A percentile compares a stretch with the other conserved stretches of the same genome.
These are phyloP conservation scores for Fusarium sp. DNA, from an alignment of 2,329 filamentous ascomycete species.

Conservation along the genomic window DNA sequence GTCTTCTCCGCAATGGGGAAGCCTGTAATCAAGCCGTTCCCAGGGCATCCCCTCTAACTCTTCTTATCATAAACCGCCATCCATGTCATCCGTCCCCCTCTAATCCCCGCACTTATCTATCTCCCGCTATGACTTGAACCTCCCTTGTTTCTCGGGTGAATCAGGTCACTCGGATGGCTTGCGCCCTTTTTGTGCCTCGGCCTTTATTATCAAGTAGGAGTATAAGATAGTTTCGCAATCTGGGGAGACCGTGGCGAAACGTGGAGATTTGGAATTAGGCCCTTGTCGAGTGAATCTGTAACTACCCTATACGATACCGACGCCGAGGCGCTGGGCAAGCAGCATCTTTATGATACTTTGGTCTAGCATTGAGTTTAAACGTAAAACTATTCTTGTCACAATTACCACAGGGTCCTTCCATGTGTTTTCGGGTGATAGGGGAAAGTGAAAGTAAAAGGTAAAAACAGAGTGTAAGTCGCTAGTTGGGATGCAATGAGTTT, in stretches of 20 bases:
- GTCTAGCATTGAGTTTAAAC: too few relatives aligned
- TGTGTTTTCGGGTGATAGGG: too few relatives aligned
- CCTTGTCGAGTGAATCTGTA: background rate
- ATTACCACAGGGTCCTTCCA: too few relatives aligned
- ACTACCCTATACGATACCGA: conserved; percentile 1
- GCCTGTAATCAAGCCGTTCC: background rate
- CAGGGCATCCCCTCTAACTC: background rate
- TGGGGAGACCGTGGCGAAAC: conserved; percentile 6
- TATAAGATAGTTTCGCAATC: background rate
- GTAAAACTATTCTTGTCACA: too few relatives aligned
- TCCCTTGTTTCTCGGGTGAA: background rate
- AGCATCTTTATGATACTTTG: background rate
- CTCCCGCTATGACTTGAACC: background rate
- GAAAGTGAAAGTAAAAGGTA: too few relatives aligned
- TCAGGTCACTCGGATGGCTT: background rate
- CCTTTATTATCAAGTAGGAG: background rate
- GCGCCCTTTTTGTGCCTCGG: background rate
- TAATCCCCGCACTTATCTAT: conserved; percentile 2
- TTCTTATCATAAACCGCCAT: conserved; percentile 5
- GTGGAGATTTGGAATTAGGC: background rate
- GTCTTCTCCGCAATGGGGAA: conserved; percentile 3
- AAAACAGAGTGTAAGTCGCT: too few relatives aligned
- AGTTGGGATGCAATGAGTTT: too few relatives aligned
- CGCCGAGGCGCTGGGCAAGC: background rate
- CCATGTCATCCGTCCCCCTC: background rate